Base-by-base conservation (phyloP, 371 early-diverging fungal species). In the Nematocida minor region DNA sequence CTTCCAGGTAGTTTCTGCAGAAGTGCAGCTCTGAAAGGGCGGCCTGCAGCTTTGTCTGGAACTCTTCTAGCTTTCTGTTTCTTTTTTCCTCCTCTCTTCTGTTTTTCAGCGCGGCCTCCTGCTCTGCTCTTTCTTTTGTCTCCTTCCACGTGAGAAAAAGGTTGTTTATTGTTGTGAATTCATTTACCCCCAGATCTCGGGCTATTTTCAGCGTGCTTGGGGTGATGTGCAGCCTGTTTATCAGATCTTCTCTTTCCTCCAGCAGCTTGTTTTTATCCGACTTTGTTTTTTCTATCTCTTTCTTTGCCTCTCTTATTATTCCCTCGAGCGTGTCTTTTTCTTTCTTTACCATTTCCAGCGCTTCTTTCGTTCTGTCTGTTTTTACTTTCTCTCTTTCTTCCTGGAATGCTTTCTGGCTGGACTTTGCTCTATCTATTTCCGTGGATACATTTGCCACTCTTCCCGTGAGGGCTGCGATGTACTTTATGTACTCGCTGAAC, bases 131-230 rank as follows among this genome's bases (percentile, higher is more conserved):
- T 11, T 34, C 44, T 16, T 55, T 18, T 16, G 79, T 3, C 18
- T 16, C 29, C 22, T 29, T 57, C 70, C 57, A 55, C 6, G 18
- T 18, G 11, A 54, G 6, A 44, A 74, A 74, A 16, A 74, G 77
- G 22, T 74, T 40, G 38, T 55, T 44, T 74, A 74, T 41, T 20
- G 77, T 64, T 9, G 63, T 74, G 31, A 74, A 74, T 31, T 74
- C 63, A 18, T 66, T 20, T 22, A 74, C 32, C 3, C 77, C 77
- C 4, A 74, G 54, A 3, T 74, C 63, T 25, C 32, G 29, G 16
- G 77, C 77, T 34, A 48, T 34, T 31, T 63, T 41, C 11, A 64
- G n/a, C 14, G 53, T 20, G 29, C 32, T 38, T 41, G 63, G 63
- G 6, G 62, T 53, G 25, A 74, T 36, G n/a, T 64, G 36, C 18